Base-by-base conservation (phyloP, 1,284 basidiomycete genomes). In the Veloporphyrellus conicus region DNA sequence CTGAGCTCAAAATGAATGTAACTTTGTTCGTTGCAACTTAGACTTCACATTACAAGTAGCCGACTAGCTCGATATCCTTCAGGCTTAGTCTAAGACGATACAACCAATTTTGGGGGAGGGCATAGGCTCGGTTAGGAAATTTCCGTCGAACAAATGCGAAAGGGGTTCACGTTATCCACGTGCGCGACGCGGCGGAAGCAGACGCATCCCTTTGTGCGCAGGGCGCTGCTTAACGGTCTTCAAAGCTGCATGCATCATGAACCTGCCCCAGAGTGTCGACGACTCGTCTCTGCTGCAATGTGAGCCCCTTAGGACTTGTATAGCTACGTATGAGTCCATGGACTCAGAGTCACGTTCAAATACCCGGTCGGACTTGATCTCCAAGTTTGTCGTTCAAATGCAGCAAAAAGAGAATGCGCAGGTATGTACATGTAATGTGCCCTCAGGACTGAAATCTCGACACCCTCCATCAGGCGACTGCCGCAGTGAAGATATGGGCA, bases 1-100 rank as follows among this genome's bases (percentile, higher is more conserved):
- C 69, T 94, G 46, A 64, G 63, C 49, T 64, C 77, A 50, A 84
- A 83, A 70, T 86, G 77, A 68, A 52, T 51, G 48, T 47, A 41
- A 35, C 45, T 23, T 22, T 25, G 34, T 42, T 47, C 27, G 27
- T 32, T 36, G 35, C 44, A 42, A 48, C 45, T 22, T 57, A 60
- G 59, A 63, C 27, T 43, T 32, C 39, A 28, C 18, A 34, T 43
- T 43, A 32, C 35, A 23, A 23, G 27, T 36, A 43, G 16, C 38
- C 43, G 45, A 34, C 23, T 28, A 6, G 19, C 6, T 29, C 22
- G 12, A 42, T 20, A n/a, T 49, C 23, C 10, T 25, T 3, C 14
- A 16, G 19, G 28, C 29, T 44, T 16, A 32, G 15, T 14, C 16
- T 16, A 33, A 46, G n/a, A n/a, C n/a, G n/a, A n/a, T n/a, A n/a